Base-by-base conservation (phyloP, 2,329 filamentous ascomycete genomes). In the Penicillium sp. region DNA sequence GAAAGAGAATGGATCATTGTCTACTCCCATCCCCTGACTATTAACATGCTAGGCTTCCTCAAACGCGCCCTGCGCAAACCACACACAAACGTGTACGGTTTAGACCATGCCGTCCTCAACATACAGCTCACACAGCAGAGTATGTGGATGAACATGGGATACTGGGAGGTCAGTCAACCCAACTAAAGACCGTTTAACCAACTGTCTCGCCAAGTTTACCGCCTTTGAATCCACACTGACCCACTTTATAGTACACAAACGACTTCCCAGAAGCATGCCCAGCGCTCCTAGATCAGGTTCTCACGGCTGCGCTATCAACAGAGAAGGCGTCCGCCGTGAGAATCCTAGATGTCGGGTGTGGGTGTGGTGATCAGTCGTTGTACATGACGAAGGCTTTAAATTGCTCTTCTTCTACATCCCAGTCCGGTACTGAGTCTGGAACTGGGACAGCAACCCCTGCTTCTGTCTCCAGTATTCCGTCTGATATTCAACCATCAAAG, bases 121-220 rank as follows among this genome's bases (percentile, higher is more conserved):
- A 61, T 83, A 23, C 70, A 75, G 19, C 67, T 81, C 1, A 78
- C 80, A 1, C 72, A 78, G 2, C 64, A 69, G 6, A 77, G 76
- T n/a, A 83, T 85, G 82, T 86, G 84, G 83, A 86, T 86, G 82
- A 86, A 86, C 56, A 80, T 86, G 72, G 84, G 84, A 0, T 86
- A 82, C 59, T 86, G 84, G 84, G 80, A 78, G 67, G 80, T 74
- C 56, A 47, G 62, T 61, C 1, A 40, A 10, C 23, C 15, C 27
- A 12, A 35, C 15, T 15, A n/a, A 49, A 33, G 40, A 37, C 35
- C 15, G 10, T 12, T 49, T 38, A 25, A 25, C 42, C 13, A 40
- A 23, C 9, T 7, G 21, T 29, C 13, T 21, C 12, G 13, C 8
- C 15, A 13, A 41, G 6, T 17, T 4, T 7, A 10, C 13, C 8